Evolutionary conservation across 768 basidiomycete genomes (phyloP), one percentile per base, ranked within the genome.

Genomic region (Tulasnella sp.): DNA sequence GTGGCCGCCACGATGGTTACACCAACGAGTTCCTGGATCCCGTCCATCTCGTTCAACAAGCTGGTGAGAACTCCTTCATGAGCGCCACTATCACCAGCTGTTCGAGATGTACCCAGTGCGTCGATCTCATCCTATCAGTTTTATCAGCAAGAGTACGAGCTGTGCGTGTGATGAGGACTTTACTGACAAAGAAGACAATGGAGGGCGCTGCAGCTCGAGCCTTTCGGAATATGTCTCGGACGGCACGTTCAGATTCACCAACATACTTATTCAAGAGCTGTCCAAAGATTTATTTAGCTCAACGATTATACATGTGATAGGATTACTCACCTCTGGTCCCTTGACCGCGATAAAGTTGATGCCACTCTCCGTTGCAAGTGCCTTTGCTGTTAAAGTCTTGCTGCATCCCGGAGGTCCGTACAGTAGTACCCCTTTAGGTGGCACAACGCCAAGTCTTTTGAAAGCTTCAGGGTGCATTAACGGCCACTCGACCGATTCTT

Each of bases 351-450:
- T 75, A 63, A 96, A 96, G 64, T 96, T 96, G 52, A 96, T 77
- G 3, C 89, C 91, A 58, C 87, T 87, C 65, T 95, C 92, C 25
- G 79, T 85, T 13, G 92, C 92, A 62, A 89, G 81, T 2, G 93
- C 92, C 52, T 88, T 78, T 1, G 87, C 93, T 13, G 90, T 76
- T 35, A 98, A 71, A 1, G 93, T 98, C 67, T 98, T 98, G 59
- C 88, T 90, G 60, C 92, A 95, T n/a, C 92, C 92, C 3, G 92
- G 93, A 3, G 92, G 92, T 3, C 92, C 92, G 64, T 92, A 99
- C 13, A 98, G 69, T 39, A 99, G 66, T 5, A 98, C 77, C 0
- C 93, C 93, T 59, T 85, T 81, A 0, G 93, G 90, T 3, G 93
- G 83, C 41, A 73, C 73, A 9, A 92, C 86, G 0, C 93, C 93